These are phyloP conservation scores for Phytophthora meadii DNA, from an alignment of 352 stramenopile genomes.

Conservation along the genomic window DNA sequence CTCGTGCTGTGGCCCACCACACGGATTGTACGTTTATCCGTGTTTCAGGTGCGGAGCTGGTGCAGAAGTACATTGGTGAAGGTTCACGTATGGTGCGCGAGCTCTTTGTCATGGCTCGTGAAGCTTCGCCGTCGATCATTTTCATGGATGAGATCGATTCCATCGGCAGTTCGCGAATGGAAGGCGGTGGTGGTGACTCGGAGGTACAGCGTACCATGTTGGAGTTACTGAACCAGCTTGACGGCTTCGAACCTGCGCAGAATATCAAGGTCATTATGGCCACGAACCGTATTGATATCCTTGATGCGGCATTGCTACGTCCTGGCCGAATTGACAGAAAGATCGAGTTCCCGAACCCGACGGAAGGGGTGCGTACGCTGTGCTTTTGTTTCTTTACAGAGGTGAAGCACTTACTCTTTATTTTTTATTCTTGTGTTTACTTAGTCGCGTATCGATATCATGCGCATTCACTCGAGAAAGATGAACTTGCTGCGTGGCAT, in stretches of 20 bases:
- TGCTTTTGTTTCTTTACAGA: conserved; percentile 3
- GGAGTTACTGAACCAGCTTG: conserved; percentile 98
- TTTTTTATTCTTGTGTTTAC: conserved; percentile 10
- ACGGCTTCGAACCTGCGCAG: conserved; percentile 96
- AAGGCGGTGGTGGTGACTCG: conserved; percentile 95
- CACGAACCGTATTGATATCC: conserved; percentile 99
- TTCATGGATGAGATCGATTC: conserved; percentile 99
- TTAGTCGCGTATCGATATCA: conserved; percentile 95
- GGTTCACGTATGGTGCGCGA: conserved; percentile 99
- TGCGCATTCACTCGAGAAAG: conserved; percentile 98
- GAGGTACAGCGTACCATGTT: conserved; percentile 99
- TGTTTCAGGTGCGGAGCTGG: conserved; percentile 98
- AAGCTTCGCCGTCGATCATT: conserved; percentile 99
- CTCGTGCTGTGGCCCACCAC: conserved; percentile 98
- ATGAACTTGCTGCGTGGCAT: conserved; percentile 99
- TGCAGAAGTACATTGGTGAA: conserved; percentile 99
- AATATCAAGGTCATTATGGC: conserved; percentile 99
- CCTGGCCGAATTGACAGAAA: conserved; percentile 99
- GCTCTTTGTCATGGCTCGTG: conserved; percentile 98
- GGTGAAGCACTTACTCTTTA: neutral
- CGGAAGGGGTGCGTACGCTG: conserved; percentile 82
- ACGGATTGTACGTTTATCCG: conserved; percentile 99
- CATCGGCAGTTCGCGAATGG: conserved; percentile 95
- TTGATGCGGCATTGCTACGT: conserved; percentile 96
- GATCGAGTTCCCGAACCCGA: conserved; percentile 99